Conservation (phyloP, 2,329 filamentous ascomycete genomes). For the Plenodomus tracheiphilus region DNA sequence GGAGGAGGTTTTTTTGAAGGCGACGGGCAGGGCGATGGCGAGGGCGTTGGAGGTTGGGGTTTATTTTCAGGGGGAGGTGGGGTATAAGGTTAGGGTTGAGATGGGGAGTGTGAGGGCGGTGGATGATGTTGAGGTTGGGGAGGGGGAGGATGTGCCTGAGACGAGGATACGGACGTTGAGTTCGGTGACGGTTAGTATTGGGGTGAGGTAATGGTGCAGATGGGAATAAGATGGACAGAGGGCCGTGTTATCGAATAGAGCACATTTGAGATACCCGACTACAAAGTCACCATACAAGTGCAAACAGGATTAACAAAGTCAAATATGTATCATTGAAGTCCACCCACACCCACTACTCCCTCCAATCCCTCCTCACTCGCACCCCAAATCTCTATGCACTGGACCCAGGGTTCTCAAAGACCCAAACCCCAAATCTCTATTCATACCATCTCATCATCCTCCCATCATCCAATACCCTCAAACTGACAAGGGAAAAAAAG, state of each 20-base stretch:
- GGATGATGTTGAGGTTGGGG: slow-evolving; percentile 62
- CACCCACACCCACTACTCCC: slow-evolving; percentile 2
- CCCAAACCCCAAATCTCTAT: background rate
- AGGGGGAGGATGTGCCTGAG: slow-evolving; percentile 43
- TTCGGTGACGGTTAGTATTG: slow-evolving; percentile 38
- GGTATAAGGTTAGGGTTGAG: slow-evolving; percentile 61
- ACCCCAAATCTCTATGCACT: background rate
- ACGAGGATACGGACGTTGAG: slow-evolving; percentile 45
- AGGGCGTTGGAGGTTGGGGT: slow-evolving; percentile 65
- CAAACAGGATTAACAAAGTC: background rate
- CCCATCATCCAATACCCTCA: slow-evolving; percentile 15
- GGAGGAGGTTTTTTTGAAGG: slow-evolving; percentile 64
- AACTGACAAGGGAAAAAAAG: background rate
- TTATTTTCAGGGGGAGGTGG: slow-evolving; percentile 66
- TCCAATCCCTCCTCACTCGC: slow-evolving; percentile 3
- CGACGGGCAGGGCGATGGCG: slow-evolving; percentile 68
- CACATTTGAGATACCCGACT: background rate
- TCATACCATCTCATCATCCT: background rate
- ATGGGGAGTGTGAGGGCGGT: slow-evolving; percentile 68
- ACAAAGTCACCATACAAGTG: background rate
- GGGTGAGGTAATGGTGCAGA: slow-evolving; percentile 20
- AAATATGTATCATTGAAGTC: slow-evolving; percentile 43
- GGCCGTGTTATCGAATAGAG: background rate
- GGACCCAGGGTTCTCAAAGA: too few species aligned
- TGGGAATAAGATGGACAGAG: background rate